phyloP scores from a whole-genome alignment of 108 stramenopile genomes.

The Chaetoceros tenuissimus region DNA sequence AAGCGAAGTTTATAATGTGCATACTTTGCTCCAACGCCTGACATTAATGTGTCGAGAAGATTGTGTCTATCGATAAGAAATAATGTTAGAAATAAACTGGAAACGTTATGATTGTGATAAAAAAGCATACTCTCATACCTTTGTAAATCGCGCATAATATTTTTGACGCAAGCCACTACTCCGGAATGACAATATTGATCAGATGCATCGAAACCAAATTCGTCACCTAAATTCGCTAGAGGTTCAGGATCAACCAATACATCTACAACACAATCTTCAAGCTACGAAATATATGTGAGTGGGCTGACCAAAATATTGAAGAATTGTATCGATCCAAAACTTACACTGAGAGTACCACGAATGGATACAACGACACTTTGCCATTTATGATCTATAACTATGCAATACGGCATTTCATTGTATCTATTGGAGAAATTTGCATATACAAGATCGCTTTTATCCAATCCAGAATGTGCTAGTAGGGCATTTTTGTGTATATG shows the following conservation, averaged over 20 bases:
- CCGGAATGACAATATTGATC: constrained; percentile 87
- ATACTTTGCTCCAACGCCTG: constrained; percentile 41
- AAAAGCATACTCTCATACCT: constrained; percentile 19
- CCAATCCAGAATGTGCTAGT: constrained; percentile 59
- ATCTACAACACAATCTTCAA: constrained; percentile 95
- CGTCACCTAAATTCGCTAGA: constrained; percentile 56
- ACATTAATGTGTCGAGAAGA: constrained; percentile 48
- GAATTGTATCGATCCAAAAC: no score
- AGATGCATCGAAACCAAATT: constrained; percentile 76
- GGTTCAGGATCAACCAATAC: constrained; percentile 77
- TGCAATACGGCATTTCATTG: constrained; percentile 82
- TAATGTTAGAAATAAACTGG: constrained; percentile 1
- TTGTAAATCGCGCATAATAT: constrained; percentile 71
- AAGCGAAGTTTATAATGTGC: constrained; percentile 72
- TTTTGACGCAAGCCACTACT: constrained; percentile 64
- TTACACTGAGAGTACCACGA: constrained; percentile 86
- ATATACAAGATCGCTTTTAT: constrained; percentile 79
- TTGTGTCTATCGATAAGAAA: constrained; percentile 31
- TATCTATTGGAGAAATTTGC: constrained; percentile 76
- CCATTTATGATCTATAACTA: constrained; percentile 84
- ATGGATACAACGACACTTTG: constrained; percentile 83
- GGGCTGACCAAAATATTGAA: no score
- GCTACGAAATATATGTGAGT: no score
- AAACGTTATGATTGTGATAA: neutral
- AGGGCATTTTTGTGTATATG: constrained; percentile 63